Base-by-base conservation (phyloP, 768 basidiomycete species). In the Paxillus involutus region DNA sequence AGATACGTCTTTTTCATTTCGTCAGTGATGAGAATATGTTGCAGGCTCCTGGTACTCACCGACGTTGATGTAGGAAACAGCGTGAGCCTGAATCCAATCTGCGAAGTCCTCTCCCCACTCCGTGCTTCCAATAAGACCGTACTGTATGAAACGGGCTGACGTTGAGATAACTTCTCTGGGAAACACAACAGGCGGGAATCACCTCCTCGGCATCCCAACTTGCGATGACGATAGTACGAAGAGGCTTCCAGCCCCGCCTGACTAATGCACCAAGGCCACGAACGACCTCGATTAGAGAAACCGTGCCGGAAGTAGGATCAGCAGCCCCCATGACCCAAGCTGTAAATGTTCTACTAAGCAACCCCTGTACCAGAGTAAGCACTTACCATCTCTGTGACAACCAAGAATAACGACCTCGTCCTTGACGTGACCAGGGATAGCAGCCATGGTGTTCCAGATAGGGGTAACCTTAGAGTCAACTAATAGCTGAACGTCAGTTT, bases 71-170 rank as follows among this genome's bases (percentile, higher is more conserved):
- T 98, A 98, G 13, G 90, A 80, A 14, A 91, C 93, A 42, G 86
- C 89, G 57, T 95, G 81, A 33, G 87, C 75, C 39, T 81, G 77
- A 37, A 98, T 83, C 84, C 89, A 96, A 14, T 82, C 77, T 0
- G 84, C 65, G 63, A 96, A 98, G 65, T 98, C 96, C 68, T 98
- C 96, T 3, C 86, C 93, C 82, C 88, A 96, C 71, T 98, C 96
- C 4, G 91, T 95, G 63, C 86, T 89, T 26, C 95, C 95, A 36
- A 91, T 67, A 40, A 93, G 77, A 24, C 89, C 90, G 49, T 81
- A 80, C 78, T 80, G 49, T 26, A n/a, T 4, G n/a, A 8, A 16
- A 51, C 47, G 16, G 37, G 55, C 39, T 56, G 45, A 24, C 21
- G n/a, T 49, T 32, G 49, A 55, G 42, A 24, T 42, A 36, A 33